phyloP scores from a whole-genome alignment of 2,329 filamentous ascomycete genomes.

The Grosmannia clavigera region DNA sequence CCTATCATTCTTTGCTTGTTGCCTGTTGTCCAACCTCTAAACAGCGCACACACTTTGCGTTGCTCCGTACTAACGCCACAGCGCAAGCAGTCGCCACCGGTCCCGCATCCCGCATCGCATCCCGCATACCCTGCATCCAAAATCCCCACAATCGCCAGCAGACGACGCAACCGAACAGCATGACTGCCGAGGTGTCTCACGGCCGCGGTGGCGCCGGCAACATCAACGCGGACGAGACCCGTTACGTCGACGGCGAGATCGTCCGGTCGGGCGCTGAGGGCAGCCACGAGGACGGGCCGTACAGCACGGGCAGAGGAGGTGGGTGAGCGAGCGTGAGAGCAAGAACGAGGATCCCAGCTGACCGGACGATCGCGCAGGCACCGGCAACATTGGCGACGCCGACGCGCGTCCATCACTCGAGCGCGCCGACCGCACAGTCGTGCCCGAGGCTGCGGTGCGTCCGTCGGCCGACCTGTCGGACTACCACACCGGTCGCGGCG shows the following conservation, averaged over 20 bases:
- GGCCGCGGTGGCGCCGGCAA: constrained; percentile 51
- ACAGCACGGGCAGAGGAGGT: constrained; percentile 48
- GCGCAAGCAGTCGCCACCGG: too few relatives aligned
- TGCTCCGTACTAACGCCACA: too few relatives aligned
- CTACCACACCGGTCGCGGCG: constrained; percentile 48
- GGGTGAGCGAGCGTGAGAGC: constrained; percentile 12
- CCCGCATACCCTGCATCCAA: too few relatives aligned
- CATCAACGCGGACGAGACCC: constrained; percentile 43
- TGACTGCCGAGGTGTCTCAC: constrained; percentile 35
- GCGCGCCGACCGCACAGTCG: constrained; percentile 37
- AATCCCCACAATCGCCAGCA: not conserved
- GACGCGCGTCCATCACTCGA: constrained; percentile 21
- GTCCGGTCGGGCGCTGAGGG: constrained; percentile 41
- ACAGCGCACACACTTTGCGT: too few relatives aligned
- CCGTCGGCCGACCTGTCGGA: constrained; percentile 34
- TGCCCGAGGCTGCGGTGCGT: constrained; percentile 40
- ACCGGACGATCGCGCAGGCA: constrained; percentile 25
- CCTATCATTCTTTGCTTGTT: too few relatives aligned
- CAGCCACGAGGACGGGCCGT: constrained; percentile 45
- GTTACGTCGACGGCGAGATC: constrained; percentile 51
- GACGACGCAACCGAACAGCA: not conserved
- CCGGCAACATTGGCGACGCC: constrained; percentile 45
- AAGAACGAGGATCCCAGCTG: not conserved
- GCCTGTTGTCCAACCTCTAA: too few relatives aligned
- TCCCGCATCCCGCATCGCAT: too few relatives aligned